These are phyloP conservation scores for Hypericum perforatum DNA, from an alignment of 345 rosid genomes.

Conservation along the genomic window DNA sequence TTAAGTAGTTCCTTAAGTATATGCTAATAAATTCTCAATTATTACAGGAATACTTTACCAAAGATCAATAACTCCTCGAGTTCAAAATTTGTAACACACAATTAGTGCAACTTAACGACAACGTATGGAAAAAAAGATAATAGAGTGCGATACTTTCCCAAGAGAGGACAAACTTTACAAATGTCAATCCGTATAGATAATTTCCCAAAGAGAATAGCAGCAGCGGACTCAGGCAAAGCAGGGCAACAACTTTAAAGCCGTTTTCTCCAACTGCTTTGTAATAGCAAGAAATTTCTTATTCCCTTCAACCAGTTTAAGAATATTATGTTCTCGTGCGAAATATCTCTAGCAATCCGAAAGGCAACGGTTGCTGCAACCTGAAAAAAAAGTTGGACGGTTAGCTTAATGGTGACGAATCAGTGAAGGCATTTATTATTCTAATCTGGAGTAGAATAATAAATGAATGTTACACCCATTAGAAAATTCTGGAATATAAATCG, in stretches of 20 bases:
- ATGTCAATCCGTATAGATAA: constrained; percentile 86
- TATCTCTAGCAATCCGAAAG: constrained; percentile 93
- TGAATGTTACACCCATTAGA: too few relatives aligned
- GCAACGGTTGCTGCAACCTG: constrained; percentile 94
- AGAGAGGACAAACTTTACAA: constrained; percentile 79
- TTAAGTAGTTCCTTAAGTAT: too few relatives aligned
- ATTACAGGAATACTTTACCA: too few relatives aligned
- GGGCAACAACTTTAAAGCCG: constrained; percentile 86
- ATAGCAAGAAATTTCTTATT: constrained; percentile 94
- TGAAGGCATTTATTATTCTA: too few relatives aligned
- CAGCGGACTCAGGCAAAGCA: constrained; percentile 87
- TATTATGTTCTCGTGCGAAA: constrained; percentile 86
- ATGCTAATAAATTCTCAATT: too few relatives aligned
- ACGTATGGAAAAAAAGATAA: not conserved
- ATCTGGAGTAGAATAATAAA: too few relatives aligned
- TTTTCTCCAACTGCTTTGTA: constrained; percentile 94
- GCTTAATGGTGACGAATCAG: too few relatives aligned
- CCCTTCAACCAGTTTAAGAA: constrained; percentile 88
- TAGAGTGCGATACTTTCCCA: constrained; percentile 65
- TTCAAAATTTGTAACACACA: too few relatives aligned
- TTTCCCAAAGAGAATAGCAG: constrained; percentile 96
- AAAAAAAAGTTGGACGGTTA: constrained; percentile 14
- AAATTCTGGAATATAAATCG: too few relatives aligned
- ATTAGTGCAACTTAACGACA: too few relatives aligned
- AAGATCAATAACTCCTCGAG: too few relatives aligned